A percentile compares a stretch with the other conserved stretches of the same genome.
Evolutionary conservation across 148 eudicot genomes (phyloP).

Genomic region (Rhododendron ferrugineum): DNA sequence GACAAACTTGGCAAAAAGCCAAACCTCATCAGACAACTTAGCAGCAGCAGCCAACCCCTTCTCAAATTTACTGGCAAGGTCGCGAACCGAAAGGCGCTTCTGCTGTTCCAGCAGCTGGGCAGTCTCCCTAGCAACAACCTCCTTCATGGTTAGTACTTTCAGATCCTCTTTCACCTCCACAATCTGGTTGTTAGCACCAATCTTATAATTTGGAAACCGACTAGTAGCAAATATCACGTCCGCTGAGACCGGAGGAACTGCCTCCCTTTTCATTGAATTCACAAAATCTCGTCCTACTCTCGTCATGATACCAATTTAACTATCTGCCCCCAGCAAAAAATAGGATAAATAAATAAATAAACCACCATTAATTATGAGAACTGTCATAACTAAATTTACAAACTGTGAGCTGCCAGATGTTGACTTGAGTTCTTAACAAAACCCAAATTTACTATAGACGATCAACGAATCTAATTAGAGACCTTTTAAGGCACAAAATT

Average conservation of each 20-base stretch:
- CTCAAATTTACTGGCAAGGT: conserved; percentile 94
- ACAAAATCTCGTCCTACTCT: conserved; percentile 73
- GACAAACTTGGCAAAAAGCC: background rate
- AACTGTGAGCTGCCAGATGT: background rate
- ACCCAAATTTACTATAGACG: conserved; percentile 1
- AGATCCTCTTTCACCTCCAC: conserved; percentile 62
- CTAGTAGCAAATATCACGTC: conserved; percentile 78
- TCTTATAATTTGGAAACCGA: conserved; percentile 84
- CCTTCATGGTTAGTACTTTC: conserved; percentile 67
- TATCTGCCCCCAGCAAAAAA: conserved; percentile 15
- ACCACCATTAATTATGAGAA: conserved; percentile 11
- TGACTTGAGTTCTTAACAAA: conserved; percentile 24
- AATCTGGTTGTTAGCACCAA: conserved; percentile 77
- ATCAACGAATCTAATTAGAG: conserved; percentile 13
- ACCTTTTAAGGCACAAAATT: background rate
- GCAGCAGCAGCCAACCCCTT: conserved; percentile 96
- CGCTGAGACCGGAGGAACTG: conserved; percentile 75
- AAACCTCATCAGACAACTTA: conserved; percentile 92
- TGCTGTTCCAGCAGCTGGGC: conserved; percentile 90
- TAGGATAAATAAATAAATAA: background rate
- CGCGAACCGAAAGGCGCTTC: conserved; percentile 91
- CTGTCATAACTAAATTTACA: background rate
- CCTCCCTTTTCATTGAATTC: conserved; percentile 67
- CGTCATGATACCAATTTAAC: conserved; percentile 54
- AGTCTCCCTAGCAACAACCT: conserved; percentile 83